Conservation (phyloP, 139 green algal genomes). For the Pycnococcus provasolii region DNA sequence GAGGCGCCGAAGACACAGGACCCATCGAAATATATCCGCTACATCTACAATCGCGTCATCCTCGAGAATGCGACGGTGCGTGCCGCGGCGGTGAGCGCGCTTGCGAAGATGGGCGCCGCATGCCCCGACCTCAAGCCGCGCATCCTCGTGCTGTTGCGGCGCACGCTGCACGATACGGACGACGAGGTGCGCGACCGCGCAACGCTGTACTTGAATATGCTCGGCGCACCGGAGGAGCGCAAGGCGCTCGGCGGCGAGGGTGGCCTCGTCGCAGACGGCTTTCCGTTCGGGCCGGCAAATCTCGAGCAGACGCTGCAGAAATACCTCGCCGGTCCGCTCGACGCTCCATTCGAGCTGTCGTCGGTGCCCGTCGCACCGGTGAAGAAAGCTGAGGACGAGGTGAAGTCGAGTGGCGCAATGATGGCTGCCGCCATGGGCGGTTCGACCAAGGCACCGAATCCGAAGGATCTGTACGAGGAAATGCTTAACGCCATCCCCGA, state of each 20-base stretch:
- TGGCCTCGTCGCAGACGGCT: slow-evolving; percentile 36
- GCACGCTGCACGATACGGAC: slow-evolving; percentile 89
- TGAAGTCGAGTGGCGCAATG: slow-evolving; percentile 10
- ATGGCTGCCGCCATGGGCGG: no score
- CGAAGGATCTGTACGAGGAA: slow-evolving; percentile 35
- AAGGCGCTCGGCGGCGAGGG: slow-evolving; percentile 54
- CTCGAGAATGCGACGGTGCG: slow-evolving; percentile 97
- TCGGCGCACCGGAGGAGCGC: no score
- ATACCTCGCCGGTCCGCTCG: slow-evolving; percentile 48
- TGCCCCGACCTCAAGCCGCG: slow-evolving; percentile 40
- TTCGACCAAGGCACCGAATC: no score
- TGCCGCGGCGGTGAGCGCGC: slow-evolving; percentile 73
- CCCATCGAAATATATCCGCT: slow-evolving; percentile 55
- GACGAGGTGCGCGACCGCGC: slow-evolving; percentile 95
- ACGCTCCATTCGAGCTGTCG: slow-evolving; percentile 23
- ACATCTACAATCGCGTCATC: slow-evolving; percentile 99
- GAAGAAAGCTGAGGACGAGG: slow-evolving; percentile 26
- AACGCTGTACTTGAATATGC: slow-evolving; percentile 63
- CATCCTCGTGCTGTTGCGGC: slow-evolving; percentile 74
- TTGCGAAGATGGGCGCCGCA: slow-evolving; percentile 73
- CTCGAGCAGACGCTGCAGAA: slow-evolving; percentile 64
- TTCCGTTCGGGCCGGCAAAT: slow-evolving; percentile 42
- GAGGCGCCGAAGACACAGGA: slow-evolving; percentile 61
- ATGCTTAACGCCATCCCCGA: slow-evolving; percentile 55
- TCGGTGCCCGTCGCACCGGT: slow-evolving; percentile 16